These are phyloP conservation scores for Lachancea quebecensis DNA, from an alignment of 805 yeast genomes.

Conservation along the genomic window DNA sequence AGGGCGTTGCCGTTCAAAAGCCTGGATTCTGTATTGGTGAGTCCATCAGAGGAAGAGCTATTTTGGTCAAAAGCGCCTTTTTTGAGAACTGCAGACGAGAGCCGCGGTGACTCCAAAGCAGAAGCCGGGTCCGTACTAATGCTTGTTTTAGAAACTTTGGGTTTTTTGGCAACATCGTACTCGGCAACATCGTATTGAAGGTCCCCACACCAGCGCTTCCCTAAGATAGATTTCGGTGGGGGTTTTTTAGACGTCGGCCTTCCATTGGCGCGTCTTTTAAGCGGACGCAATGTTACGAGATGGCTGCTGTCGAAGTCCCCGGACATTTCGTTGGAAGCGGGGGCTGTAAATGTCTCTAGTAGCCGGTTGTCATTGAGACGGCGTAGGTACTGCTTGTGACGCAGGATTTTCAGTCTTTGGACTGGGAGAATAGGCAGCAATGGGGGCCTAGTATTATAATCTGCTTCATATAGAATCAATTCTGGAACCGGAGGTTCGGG, in stretches of 20 bases:
- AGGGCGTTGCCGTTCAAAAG: slow-evolving; percentile 7
- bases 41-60: not conserved
- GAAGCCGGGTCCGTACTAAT: slow-evolving; percentile 1
- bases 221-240: not conserved
- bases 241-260: not conserved
- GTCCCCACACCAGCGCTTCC: slow-evolving; percentile 26
- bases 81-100: slow-evolving; percentile 7
- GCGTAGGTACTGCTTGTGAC: slow-evolving; percentile 22
- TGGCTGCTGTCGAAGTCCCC: not conserved
- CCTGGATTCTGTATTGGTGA: slow-evolving; percentile 6
- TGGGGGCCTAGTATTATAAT: slow-evolving; percentile 22
- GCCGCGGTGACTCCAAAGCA: slow-evolving; percentile 10
- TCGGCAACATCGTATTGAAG: slow-evolving; percentile 27
- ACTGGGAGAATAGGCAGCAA: slow-evolving; percentile 28
- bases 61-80: not conserved
- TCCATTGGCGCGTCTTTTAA: not conserved
- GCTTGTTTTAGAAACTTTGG: slow-evolving; percentile 1
- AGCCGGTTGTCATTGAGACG: slow-evolving; percentile 3
- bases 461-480: slow-evolving; percentile 14
- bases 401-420: slow-evolving; percentile 24
- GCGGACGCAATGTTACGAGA: not conserved
- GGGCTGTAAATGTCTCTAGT: not conserved
- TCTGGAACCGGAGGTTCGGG: slow-evolving; percentile 3
- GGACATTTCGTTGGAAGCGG: not conserved
- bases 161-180: slow-evolving; percentile 15